phyloP scores from a whole-genome alignment of 768 basidiomycete species.

The Ramaria sp. region DNA sequence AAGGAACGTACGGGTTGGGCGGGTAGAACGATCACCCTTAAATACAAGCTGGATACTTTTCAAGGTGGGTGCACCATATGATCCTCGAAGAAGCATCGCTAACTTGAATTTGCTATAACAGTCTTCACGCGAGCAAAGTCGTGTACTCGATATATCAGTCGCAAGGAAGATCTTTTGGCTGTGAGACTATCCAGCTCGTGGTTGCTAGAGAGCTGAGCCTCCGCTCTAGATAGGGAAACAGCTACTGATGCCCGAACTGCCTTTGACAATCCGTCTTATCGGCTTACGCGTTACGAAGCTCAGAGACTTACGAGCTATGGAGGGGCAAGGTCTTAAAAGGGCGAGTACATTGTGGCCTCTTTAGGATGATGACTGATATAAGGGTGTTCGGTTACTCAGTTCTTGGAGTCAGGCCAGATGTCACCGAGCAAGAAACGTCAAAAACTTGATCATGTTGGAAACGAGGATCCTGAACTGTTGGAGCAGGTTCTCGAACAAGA shows the following conservation, averaged over 20 bases:
- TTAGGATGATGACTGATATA: neutral
- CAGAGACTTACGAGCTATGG: constrained; percentile 58
- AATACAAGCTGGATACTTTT: constrained; percentile 87
- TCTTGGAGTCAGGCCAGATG: constrained; percentile 34
- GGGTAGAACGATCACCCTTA: constrained; percentile 82
- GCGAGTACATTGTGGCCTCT: constrained; percentile 25
- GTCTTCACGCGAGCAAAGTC: constrained; percentile 81
- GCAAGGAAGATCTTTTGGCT: constrained; percentile 65
- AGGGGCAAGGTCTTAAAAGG: constrained; percentile 54
- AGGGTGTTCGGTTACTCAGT: constrained; percentile 28
- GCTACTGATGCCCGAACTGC: constrained; percentile 69
- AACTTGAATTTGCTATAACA: constrained; percentile 17
- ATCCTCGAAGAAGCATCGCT: constrained; percentile 2
- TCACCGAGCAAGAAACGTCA: constrained; percentile 33
- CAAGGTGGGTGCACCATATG: constrained; percentile 39
- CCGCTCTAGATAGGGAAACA: constrained; percentile 60
- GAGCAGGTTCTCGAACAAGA: constrained; percentile 3
- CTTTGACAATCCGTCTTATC: constrained; percentile 71
- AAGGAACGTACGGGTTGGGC: constrained; percentile 58
- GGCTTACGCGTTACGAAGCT: constrained; percentile 84
- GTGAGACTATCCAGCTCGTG: constrained; percentile 31
- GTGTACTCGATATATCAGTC: constrained; percentile 62
- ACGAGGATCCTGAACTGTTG: neutral
- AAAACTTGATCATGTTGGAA: constrained; percentile 11
- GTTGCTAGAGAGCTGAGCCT: neutral